Percentiles rank a stretch among this genome's conserved stretches.
Evolutionary conservation across 2,329 filamentous ascomycete genomes (phyloP).

Genomic region (Scytalidium sp.): DNA sequence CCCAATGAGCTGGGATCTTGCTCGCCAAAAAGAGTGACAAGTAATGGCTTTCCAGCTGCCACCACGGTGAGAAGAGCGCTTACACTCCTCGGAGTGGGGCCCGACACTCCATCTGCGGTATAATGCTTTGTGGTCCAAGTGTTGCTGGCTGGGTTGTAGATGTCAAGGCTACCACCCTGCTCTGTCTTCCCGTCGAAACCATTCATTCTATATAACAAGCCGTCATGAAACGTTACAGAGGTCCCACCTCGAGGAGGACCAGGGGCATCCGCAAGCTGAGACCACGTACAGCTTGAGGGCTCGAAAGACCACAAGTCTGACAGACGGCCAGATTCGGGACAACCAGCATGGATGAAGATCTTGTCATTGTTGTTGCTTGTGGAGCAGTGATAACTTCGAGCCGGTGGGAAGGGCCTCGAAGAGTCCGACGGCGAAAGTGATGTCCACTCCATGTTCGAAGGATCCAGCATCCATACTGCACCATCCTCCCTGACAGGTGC

Average conservation of each 20-base stretch:
- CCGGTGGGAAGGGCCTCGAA: slow-evolving; percentile 35
- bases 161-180: slow-evolving; percentile 54
- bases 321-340: slow-evolving; percentile 52
- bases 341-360: slow-evolving; percentile 61
- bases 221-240: slow-evolving; percentile 36
- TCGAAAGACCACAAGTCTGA: slow-evolving; percentile 61
- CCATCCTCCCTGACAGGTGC: slow-evolving; percentile 56
- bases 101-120: slow-evolving; percentile 23
- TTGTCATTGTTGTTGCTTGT: slow-evolving; percentile 36
- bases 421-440: slow-evolving; percentile 36
- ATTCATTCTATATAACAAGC: slow-evolving; percentile 56
- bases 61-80: slow-evolving; percentile 22
- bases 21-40: slow-evolving; percentile 39
- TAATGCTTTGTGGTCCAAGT: slow-evolving; percentile 25
- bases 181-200: slow-evolving; percentile 62
- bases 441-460: slow-evolving; percentile 40
- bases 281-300: slow-evolving; percentile 44
- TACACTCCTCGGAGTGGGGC: slow-evolving; percentile 31
- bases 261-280: slow-evolving; percentile 48
- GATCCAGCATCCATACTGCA: slow-evolving; percentile 52
- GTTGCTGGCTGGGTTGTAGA: slow-evolving; percentile 28
- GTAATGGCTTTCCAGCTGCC: slow-evolving; percentile 17
- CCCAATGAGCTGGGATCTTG: slow-evolving; percentile 34
- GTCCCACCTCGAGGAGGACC: slow-evolving; percentile 51
- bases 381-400: slow-evolving; percentile 55